Evolutionary conservation across 495 filamentous ascomycete genomes (phyloP).

Genomic region (Venustampulla echinocandica): DNA sequence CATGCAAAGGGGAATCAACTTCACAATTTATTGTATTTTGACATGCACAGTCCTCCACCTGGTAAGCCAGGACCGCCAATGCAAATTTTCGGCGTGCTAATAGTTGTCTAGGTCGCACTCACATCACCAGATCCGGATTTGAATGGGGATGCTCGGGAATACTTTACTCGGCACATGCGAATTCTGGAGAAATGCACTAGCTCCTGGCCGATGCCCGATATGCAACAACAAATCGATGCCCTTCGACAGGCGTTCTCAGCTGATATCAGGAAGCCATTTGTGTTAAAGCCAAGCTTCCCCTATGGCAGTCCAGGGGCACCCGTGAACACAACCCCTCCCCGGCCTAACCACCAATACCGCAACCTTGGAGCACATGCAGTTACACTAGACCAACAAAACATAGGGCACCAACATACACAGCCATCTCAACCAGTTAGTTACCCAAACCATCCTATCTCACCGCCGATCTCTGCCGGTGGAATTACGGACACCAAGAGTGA

Average conservation of each 20-base stretch:
- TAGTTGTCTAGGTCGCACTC: slow-evolving; percentile 61
- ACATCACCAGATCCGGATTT: slow-evolving; percentile 90
- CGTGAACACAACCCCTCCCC: slow-evolving; percentile 52
- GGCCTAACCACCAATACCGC: slow-evolving; percentile 34
- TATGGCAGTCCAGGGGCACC: slow-evolving; percentile 66
- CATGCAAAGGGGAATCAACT: slow-evolving; percentile 94
- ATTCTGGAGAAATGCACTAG: slow-evolving; percentile 79
- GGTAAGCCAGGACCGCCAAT: slow-evolving; percentile 44
- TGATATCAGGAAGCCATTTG: slow-evolving; percentile 76
- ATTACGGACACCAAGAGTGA: slow-evolving; percentile 66
- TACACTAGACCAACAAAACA: slow-evolving; percentile 34
- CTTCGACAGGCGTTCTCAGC: slow-evolving; percentile 89
- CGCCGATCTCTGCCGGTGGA: slow-evolving; percentile 68
- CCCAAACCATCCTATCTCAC: slow-evolving; percentile 67
- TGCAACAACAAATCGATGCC: slow-evolving; percentile 84
- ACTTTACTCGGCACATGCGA: slow-evolving; percentile 91
- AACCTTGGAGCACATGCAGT: slow-evolving; percentile 27
- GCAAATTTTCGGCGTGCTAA: slow-evolving; percentile 3
- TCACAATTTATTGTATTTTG: slow-evolving; percentile 84
- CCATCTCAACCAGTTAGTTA: slow-evolving; percentile 62
- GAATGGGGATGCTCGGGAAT: slow-evolving; percentile 76
- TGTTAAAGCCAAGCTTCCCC: slow-evolving; percentile 79
- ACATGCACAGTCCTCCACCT: slow-evolving; percentile 94
- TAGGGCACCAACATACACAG: slow-evolving; percentile 33
- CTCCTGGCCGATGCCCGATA: slow-evolving; percentile 86